phyloP scores from a whole-genome alignment of 345 rosid species.

The Theobroma cacao region DNA sequence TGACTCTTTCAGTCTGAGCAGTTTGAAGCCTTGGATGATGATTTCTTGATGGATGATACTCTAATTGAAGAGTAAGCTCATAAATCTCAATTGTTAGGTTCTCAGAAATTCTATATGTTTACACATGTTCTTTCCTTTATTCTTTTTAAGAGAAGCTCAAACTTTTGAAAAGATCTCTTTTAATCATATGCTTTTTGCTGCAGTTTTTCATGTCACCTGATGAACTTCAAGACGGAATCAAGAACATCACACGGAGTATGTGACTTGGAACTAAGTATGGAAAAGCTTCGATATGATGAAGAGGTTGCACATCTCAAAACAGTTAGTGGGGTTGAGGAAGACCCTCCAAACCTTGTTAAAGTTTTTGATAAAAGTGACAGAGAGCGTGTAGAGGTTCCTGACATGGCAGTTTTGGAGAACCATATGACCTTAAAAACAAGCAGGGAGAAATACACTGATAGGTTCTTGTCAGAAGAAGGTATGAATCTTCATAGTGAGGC shows the following conservation, averaged over 20 bases:
- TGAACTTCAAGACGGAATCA: slow-evolving; percentile 34
- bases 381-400: slow-evolving; percentile 12
- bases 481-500: background rate
- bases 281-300: slow-evolving; percentile 25
- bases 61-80: slow-evolving; percentile 39
- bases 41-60: slow-evolving; percentile 16
- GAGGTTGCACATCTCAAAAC: slow-evolving; percentile 16
- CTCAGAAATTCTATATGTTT: background rate
- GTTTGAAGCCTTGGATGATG: slow-evolving; percentile 19
- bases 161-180: background rate
- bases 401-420: slow-evolving; percentile 13
- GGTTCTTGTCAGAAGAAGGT: slow-evolving; percentile 11
- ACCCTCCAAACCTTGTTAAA: slow-evolving; percentile 19
- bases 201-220: slow-evolving; percentile 14
- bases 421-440: slow-evolving; percentile 10
- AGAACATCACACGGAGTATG: slow-evolving; percentile 15
- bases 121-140: background rate
- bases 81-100: slow-evolving; percentile 3
- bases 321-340: slow-evolving; percentile 24
- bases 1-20: slow-evolving; percentile 33
- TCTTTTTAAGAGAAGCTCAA: background rate
- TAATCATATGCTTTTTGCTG: slow-evolving; percentile 19
- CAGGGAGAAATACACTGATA: slow-evolving; percentile 12
- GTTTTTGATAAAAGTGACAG: slow-evolving; percentile 5
- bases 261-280: slow-evolving; percentile 20